Evolutionary conservation across 2,329 filamentous ascomycete genomes (phyloP).

Genomic region (Escovopsis sp.): DNA sequence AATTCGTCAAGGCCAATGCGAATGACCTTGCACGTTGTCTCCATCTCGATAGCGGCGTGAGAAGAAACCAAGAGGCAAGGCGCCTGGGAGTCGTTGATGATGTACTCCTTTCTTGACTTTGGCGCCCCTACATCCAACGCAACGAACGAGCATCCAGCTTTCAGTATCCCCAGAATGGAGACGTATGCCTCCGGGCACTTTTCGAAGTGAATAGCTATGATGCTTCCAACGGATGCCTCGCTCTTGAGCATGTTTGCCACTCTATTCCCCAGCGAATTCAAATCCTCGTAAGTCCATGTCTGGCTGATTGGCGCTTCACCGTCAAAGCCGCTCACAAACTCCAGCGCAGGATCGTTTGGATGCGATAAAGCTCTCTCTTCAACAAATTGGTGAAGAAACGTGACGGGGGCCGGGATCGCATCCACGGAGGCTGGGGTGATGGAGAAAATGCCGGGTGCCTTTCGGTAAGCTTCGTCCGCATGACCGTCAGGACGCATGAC

Average conservation of each 20-base stretch:
- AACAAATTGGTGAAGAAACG: constrained; percentile 64
- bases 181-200: constrained; percentile 79
- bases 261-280: constrained; percentile 56
- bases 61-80: constrained; percentile 44
- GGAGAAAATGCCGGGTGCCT: constrained; percentile 37
- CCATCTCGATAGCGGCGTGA: constrained; percentile 13
- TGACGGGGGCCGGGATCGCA: constrained; percentile 40
- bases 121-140: constrained; percentile 67
- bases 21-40: constrained; percentile 18
- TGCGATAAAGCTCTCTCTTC: constrained; percentile 41
- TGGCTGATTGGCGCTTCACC: constrained; percentile 28
- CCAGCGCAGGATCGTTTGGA: constrained; percentile 53
- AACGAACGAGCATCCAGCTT: constrained; percentile 68
- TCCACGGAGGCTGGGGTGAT: constrained; percentile 46
- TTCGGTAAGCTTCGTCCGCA: constrained; percentile 23
- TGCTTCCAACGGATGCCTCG: constrained; percentile 37
- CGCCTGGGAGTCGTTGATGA: constrained; percentile 58
- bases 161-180: constrained; percentile 66
- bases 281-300: constrained; percentile 59
- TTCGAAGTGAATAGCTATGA: constrained; percentile 67
- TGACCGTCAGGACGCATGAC: constrained; percentile 30
- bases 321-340: constrained; percentile 52
- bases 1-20: constrained; percentile 19
- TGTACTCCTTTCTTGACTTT: constrained; percentile 58
- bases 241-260: constrained; percentile 50